Evolutionary conservation across 1,284 basidiomycete genomes (phyloP).

Genomic region (Melanopsichium pennsylvanicum): DNA sequence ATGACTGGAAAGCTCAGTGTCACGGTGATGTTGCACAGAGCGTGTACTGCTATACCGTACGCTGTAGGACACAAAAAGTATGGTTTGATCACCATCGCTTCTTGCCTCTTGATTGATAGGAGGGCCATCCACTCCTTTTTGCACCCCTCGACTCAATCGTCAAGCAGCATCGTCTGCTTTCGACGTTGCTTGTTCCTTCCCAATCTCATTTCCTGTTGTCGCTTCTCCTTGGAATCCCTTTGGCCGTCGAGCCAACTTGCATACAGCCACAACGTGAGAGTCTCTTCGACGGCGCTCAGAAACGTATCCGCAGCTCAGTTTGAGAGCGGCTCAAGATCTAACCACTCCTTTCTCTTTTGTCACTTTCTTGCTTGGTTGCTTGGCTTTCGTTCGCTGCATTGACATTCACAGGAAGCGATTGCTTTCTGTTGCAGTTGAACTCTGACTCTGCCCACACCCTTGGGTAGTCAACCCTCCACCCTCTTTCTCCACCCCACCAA

Average conservation of each 20-base stretch:
- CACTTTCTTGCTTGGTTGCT: neutral
- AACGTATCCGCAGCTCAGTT: too few species aligned
- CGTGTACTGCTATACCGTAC: too few species aligned
- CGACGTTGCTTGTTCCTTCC: constrained; percentile 10
- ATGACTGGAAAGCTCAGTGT: too few species aligned
- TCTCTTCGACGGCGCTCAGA: too few species aligned
- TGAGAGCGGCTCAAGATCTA: constrained; percentile 11
- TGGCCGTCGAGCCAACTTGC: neutral
- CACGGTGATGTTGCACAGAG: too few species aligned
- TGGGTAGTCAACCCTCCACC: neutral
- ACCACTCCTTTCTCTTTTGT: constrained; percentile 6
- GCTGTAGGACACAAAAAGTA: constrained; percentile 1
- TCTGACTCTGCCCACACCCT: too few species aligned
- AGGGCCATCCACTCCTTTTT: constrained; percentile 45
- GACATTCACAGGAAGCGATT: neutral
- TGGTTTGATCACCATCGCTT: constrained; percentile 12
- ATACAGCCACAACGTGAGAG: constrained; percentile 25
- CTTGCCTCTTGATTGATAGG: constrained; percentile 42
- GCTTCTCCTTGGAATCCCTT: neutral
- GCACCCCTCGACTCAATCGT: constrained; percentile 42
- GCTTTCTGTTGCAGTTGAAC: neutral
- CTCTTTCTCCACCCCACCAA: neutral
- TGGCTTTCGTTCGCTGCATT: neutral
- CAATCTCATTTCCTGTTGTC: constrained; percentile 1
- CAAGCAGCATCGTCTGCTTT: constrained; percentile 18